These are phyloP conservation scores for Holtermannia corniformis DNA, from an alignment of 768 basidiomycete genomes.

Conservation along the genomic window DNA sequence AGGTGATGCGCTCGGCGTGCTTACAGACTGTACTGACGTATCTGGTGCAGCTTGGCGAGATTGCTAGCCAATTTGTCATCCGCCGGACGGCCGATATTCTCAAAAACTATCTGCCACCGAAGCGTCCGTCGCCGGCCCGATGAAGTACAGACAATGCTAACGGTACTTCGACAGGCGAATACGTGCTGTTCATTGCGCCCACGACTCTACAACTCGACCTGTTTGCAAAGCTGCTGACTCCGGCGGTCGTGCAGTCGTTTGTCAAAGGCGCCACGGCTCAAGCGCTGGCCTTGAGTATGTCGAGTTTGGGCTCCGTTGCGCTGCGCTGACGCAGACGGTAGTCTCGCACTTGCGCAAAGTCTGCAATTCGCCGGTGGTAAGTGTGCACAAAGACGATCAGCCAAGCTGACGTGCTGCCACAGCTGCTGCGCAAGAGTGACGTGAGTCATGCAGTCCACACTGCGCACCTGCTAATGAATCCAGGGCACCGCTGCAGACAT, in stretches of 20 bases:
- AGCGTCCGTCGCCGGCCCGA: constrained; percentile 51
- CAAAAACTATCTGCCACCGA: constrained; percentile 77
- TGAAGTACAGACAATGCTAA: constrained; percentile 1
- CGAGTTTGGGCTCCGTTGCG: background rate
- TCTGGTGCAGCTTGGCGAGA: constrained; percentile 51
- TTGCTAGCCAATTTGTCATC: constrained; percentile 82
- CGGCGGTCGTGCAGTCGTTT: constrained; percentile 59
- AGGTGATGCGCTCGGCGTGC: constrained; percentile 47
- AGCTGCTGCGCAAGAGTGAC: background rate
- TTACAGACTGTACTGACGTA: background rate
- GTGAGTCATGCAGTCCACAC: too few species aligned
- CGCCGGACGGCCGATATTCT: constrained; percentile 76
- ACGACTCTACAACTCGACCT: constrained; percentile 72
- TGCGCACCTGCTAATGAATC: constrained; percentile 59
- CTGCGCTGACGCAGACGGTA: constrained; percentile 1
- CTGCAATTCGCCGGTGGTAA: constrained; percentile 80
- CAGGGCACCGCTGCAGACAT: constrained; percentile 43
- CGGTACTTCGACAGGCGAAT: constrained; percentile 68
- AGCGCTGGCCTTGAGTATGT: constrained; percentile 24
- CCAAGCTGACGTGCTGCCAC: constrained; percentile 32
- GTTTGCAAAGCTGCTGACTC: constrained; percentile 64
- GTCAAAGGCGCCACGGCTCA: constrained; percentile 64
- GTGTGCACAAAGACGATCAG: constrained; percentile 4
- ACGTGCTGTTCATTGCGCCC: constrained; percentile 91
- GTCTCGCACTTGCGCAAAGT: constrained; percentile 74